Evolutionary conservation across 1,284 basidiomycete genomes (phyloP).

Genomic region (Exobasidium cylindrosporum): DNA sequence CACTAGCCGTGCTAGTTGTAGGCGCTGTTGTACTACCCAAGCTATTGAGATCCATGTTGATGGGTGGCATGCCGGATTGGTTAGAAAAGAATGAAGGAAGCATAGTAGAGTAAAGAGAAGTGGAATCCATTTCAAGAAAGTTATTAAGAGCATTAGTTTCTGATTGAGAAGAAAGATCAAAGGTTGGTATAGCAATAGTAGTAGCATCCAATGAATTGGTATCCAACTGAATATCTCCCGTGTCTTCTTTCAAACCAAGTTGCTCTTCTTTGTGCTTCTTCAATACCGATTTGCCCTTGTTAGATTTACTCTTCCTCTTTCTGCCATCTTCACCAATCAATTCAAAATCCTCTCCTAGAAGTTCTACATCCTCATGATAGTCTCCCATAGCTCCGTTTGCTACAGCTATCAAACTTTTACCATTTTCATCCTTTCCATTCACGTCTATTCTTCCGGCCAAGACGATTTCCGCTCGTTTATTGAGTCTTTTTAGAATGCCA

Average conservation of each 20-base stretch:
- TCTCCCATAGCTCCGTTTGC: background rate
- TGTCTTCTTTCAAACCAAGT: no score
- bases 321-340: background rate
- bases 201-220: background rate
- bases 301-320: background rate
- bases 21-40: background rate
- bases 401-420: background rate
- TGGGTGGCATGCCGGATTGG: background rate
- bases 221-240: no score
- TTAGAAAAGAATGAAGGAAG: background rate
- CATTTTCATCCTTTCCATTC: background rate
- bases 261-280: background rate
- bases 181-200: background rate
- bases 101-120: background rate
- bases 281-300: background rate
- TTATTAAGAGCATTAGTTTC: background rate
- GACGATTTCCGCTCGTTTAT: slow-evolving; percentile 3
- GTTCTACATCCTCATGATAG: background rate
- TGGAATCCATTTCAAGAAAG: background rate
- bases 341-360: background rate
- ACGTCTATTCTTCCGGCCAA: background rate
- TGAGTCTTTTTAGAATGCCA: background rate
- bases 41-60: background rate
- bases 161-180: background rate
- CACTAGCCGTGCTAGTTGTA: background rate